Evolutionary conservation across 78 protist species (phyloP).

Genomic region (Dictyostelium intermedium): DNA sequence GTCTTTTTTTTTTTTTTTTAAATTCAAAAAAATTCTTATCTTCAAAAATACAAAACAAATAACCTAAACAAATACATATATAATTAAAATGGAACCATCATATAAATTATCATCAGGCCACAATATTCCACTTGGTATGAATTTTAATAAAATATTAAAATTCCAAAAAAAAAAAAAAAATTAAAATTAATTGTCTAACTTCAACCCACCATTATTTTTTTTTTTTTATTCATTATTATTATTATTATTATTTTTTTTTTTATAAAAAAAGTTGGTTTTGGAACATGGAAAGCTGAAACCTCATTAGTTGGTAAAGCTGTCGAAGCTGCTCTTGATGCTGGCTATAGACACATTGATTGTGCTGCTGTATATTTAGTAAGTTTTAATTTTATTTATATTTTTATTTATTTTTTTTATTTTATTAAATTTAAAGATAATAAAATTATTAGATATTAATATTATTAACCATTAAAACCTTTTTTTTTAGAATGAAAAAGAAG

Average conservation of each 20-base stretch:
- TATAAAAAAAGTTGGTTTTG: slow-evolving; percentile 69
- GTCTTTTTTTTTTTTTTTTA: background rate
- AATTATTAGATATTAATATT: no score
- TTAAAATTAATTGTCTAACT: no score
- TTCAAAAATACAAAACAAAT: background rate
- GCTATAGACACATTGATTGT: slow-evolving; percentile 90
- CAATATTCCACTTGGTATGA: background rate
- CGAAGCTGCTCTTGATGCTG: slow-evolving; percentile 52
- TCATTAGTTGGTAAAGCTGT: slow-evolving; percentile 72
- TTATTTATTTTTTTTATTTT: background rate
- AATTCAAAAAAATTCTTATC: no score
- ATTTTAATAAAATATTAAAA: no score
- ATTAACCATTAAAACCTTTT: background rate
- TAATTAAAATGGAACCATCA: slow-evolving; percentile 3
- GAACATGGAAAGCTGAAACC: slow-evolving; percentile 73
- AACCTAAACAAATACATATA: background rate
- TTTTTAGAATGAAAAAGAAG: slow-evolving; percentile 79
- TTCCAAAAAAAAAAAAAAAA: no score
- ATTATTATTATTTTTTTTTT: no score
- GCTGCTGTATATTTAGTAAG: slow-evolving; percentile 81
- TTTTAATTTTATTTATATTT: background rate
- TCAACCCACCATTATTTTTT: background rate
- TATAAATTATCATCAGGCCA: background rate
- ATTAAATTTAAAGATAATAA: no score
- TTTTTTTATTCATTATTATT: background rate